These are phyloP conservation scores for Diaporthe vexans DNA, from an alignment of 2,329 filamentous ascomycete species.

Conservation along the genomic window DNA sequence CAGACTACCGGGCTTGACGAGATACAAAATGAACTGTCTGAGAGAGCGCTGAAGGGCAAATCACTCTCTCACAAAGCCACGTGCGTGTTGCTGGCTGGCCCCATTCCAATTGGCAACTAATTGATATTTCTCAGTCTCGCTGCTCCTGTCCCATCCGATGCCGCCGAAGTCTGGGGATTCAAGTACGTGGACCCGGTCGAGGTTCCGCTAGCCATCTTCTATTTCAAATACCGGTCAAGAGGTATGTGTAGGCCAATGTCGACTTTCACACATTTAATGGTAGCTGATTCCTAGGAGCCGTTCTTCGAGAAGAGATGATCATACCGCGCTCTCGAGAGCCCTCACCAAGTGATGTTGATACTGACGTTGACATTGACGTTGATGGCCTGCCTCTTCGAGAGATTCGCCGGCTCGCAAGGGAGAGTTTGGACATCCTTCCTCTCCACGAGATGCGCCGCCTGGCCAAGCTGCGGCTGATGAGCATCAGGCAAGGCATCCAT, in stretches of 20 bases:
- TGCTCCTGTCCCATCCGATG: neutral
- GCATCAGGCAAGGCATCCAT: too few relatives aligned
- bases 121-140: neutral
- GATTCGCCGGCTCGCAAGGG: constrained; percentile 35
- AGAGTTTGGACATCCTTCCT: constrained; percentile 43
- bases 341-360: constrained; percentile 23
- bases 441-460: constrained; percentile 45
- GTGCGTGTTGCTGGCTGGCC: constrained; percentile 42
- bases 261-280: neutral
- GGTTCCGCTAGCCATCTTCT: constrained; percentile 47
- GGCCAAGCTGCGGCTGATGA: too few relatives aligned
- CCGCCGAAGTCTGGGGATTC: too few relatives aligned
- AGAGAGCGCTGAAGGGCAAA: constrained; percentile 53
- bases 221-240: constrained; percentile 52
- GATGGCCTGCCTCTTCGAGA: neutral
- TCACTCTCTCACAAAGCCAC: constrained; percentile 51
- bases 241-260: constrained; percentile 23
- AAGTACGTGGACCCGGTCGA: constrained; percentile 40
- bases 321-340: constrained; percentile 46
- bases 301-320: constrained; percentile 50
- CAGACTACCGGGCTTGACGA: neutral
- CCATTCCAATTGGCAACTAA: too few relatives aligned
- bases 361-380: too few relatives aligned
- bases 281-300: constrained; percentile 44
- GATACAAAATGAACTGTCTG: constrained; percentile 42